Evolutionary conservation across 306 rosid genomes (phyloP).

Genomic region (Rosa chinensis): DNA sequence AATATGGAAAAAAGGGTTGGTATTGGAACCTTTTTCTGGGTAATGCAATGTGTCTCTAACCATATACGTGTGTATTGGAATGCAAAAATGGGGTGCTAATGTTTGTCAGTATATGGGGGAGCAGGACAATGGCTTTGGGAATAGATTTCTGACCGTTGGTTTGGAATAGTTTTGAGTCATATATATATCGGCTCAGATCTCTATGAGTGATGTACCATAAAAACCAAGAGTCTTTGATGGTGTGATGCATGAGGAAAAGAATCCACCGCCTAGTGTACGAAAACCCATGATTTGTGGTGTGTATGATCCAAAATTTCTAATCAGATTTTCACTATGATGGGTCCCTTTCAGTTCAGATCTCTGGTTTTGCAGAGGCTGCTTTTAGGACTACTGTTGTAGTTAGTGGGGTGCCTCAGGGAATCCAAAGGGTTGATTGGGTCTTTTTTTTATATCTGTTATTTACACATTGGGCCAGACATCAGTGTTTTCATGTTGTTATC

Average conservation of each 20-base stretch:
- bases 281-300: constrained; percentile 29
- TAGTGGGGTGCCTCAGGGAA: constrained; percentile 44
- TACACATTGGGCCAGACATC: background rate
- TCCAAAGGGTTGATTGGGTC: constrained; percentile 35
- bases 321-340: constrained; percentile 40
- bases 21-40: background rate
- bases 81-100: background rate
- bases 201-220: background rate
- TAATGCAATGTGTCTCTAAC: background rate
- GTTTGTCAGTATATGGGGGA: constrained; percentile 11
- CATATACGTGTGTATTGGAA: background rate
- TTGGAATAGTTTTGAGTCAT: background rate
- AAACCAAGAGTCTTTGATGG: background rate
- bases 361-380: constrained; percentile 14
- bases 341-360: constrained; percentile 16
- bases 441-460: background rate
- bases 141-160: constrained; percentile 13
- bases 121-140: constrained; percentile 14
- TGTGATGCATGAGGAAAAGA: background rate
- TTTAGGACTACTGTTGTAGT: constrained; percentile 21
- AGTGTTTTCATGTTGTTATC: background rate
- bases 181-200: constrained; percentile 9
- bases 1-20: background rate
- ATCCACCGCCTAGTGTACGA: constrained; percentile 15
- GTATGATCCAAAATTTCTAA: constrained; percentile 16